Evolutionary conservation across 106 monocot species (phyloP).

Genomic region (Vanilla planifolia): DNA sequence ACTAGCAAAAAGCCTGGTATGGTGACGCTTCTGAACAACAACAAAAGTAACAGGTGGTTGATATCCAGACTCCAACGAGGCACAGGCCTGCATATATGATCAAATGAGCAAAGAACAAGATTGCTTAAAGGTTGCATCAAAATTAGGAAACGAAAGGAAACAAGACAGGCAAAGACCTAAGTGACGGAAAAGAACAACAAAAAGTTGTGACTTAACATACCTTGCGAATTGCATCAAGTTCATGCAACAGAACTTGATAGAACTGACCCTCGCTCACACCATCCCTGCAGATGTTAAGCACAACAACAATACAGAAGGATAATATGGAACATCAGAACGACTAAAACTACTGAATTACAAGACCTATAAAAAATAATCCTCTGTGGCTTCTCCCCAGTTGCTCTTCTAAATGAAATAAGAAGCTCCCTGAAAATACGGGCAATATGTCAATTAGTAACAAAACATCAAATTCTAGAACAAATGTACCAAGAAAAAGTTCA

Average conservation of each 20-base stretch:
- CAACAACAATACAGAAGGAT: too few species aligned
- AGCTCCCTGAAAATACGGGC: constrained; percentile 41
- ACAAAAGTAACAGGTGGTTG: constrained; percentile 73
- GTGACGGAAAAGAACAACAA: not conserved
- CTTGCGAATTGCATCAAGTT: constrained; percentile 47
- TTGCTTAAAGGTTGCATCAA: not conserved
- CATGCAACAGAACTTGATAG: constrained; percentile 50
- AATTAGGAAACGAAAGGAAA: not conserved
- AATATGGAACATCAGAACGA: not conserved
- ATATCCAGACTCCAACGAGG: constrained; percentile 58
- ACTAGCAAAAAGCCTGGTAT: constrained; percentile 3
- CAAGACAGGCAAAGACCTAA: not conserved
- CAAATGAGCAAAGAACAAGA: not conserved
- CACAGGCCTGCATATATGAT: constrained; percentile 43
- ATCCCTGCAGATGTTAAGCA: constrained; percentile 49
- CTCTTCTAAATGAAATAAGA: constrained; percentile 51
- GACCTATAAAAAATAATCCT: constrained; percentile 67
- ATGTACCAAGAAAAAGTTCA: not conserved
- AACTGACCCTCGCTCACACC: constrained; percentile 72
- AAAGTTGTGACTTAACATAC: constrained; percentile 2
- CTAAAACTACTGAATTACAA: not conserved
- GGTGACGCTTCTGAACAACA: constrained; percentile 62
- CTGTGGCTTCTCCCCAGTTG: constrained; percentile 51
- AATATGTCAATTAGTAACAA: not conserved
- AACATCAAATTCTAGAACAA: not conserved